Conservation (phyloP, 768 basidiomycete species). For the Mycena capillaripes region DNA sequence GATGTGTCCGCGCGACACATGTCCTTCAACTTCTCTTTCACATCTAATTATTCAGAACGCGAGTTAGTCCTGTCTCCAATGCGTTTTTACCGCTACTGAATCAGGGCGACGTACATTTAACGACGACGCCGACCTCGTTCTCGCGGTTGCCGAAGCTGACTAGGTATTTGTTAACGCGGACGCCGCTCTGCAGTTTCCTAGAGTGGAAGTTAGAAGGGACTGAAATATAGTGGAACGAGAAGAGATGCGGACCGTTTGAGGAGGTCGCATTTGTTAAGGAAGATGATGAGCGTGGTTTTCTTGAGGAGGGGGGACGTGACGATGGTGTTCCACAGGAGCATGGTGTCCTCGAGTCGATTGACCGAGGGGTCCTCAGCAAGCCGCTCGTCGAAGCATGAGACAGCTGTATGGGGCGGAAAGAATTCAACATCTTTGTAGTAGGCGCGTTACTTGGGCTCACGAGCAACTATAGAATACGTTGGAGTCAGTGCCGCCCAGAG, state of each 20-base stretch:
- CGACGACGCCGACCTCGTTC: conserved; percentile 59
- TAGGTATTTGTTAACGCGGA: conserved; percentile 61
- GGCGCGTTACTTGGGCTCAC: background rate
- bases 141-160: conserved; percentile 44
- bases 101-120: conserved; percentile 54
- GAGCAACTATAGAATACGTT: background rate
- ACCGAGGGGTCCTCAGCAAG: conserved; percentile 71
- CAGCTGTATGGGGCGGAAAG: conserved; percentile 48
- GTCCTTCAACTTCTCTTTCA: conserved; percentile 40
- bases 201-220: background rate
- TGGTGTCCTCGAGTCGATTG: conserved; percentile 81
- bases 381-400: conserved; percentile 62
- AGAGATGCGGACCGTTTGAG: conserved; percentile 53
- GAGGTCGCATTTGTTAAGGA: conserved; percentile 83
- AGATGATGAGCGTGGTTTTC: conserved; percentile 75
- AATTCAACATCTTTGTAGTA: background rate
- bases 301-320: conserved; percentile 73
- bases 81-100: too few species aligned
- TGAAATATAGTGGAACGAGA: background rate
- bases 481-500: background rate
- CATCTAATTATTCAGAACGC: conserved; percentile 1
- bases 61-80: background rate
- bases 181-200: conserved; percentile 50
- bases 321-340: conserved; percentile 75
- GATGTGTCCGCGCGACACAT: conserved; percentile 23